These are phyloP conservation scores for Blastosporella zonata DNA, from an alignment of 1,284 basidiomycete genomes.

Conservation along the genomic window DNA sequence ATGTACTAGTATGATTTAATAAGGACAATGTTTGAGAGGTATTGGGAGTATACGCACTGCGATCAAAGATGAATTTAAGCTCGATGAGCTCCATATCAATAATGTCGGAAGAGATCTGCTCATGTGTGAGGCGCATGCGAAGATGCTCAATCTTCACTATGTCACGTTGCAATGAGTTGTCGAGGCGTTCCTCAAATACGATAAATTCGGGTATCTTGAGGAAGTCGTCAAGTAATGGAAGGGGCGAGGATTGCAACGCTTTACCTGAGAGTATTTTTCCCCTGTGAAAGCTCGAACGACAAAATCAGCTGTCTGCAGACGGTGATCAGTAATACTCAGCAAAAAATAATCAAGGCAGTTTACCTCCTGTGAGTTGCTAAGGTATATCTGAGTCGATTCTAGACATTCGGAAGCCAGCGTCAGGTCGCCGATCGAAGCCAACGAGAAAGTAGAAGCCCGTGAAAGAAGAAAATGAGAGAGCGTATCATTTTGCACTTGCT, in stretches of 20 bases:
- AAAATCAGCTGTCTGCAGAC: conserved; percentile 69
- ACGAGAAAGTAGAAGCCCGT: conserved; percentile 76
- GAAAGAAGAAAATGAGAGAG: conserved; percentile 78
- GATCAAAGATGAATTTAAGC: conserved; percentile 78
- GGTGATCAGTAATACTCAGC: not conserved
- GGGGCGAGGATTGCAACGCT: not conserved
- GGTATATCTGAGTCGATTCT: conserved; percentile 75
- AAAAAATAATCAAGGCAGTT: conserved; percentile 12
- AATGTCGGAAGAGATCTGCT: conserved; percentile 61
- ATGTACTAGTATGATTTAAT: conserved; percentile 44
- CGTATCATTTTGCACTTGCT: conserved; percentile 84
- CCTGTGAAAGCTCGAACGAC: conserved; percentile 70
- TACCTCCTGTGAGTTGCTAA: conserved; percentile 75
- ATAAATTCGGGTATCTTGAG: conserved; percentile 77
- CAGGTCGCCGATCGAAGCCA: conserved; percentile 68
- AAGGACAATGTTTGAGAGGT: conserved; percentile 7
- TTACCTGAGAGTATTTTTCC: conserved; percentile 78
- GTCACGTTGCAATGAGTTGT: conserved; percentile 78
- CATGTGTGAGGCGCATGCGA: conserved; percentile 77
- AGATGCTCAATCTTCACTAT: conserved; percentile 77
- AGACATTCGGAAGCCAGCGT: conserved; percentile 70
- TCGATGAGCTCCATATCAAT: conserved; percentile 80
- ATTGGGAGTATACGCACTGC: conserved; percentile 44
- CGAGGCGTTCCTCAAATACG: conserved; percentile 70
- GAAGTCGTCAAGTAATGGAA: not conserved